Evolutionary conservation across 495 filamentous ascomycete species (phyloP), one percentile per base, ranked within the genome.

Genomic region (Aspergillus coremiiformis): DNA sequence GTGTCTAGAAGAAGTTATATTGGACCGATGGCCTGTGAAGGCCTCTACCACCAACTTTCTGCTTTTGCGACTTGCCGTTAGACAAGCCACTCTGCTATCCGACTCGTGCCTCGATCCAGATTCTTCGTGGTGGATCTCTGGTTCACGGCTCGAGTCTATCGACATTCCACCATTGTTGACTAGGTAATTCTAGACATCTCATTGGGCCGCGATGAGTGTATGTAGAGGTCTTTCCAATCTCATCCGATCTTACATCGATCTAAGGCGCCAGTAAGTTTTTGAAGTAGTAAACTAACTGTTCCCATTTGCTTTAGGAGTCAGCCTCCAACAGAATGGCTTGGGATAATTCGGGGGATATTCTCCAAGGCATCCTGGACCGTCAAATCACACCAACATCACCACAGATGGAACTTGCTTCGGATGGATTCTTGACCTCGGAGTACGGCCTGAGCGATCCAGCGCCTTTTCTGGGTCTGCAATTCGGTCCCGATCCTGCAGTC

Each of bases 311-410:
- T 24, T 48, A 56, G 54, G 21, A 33, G 42, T 46, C 49, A 27
- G 42, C 24, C 35, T 30, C 32, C 5, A 47, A 33, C 20, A 56
- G 61, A 26, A 39, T 56, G 49, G 47, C 30, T 42, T 72, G 69
- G 69, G 56, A 57, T 22, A 51, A 61, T 44, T 59, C 67, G 19
- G 47, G 53, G 41, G 66, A 72, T 58, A 51, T 68, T 35, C 68
- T 73, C 8, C 69, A 70, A 22, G 67, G 64, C 37, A 71, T 73
- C 58, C 61, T 68, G 63, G 60, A 46, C 24, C 33, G 48, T 19
- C 51, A 49, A 55, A 61, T 51, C 24, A 45, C 24, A 21, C 51
- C 46, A 47, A 62, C 10, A 39, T 57, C 51, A 22, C 59, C 45
- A 7, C 60, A 50, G 35, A 52, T 21, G 29, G 56, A 57, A 3